Evolutionary conservation across 2,329 filamentous ascomycete genomes (phyloP), one percentile per base, ranked within the genome.

Genomic region (Stagonosporopsis cucurbitacearum): DNA sequence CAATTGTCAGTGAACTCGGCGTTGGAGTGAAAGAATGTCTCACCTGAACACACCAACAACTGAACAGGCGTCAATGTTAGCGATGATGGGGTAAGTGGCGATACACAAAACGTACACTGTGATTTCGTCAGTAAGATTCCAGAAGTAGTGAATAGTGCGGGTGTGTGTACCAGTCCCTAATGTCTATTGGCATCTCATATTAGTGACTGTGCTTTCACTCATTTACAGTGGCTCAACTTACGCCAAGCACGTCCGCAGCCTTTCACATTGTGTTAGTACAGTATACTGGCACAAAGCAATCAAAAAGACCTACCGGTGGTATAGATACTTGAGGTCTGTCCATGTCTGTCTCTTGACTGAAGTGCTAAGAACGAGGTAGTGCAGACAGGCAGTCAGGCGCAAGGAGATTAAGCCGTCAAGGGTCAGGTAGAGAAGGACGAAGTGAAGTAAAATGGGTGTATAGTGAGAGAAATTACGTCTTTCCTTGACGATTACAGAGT

Each of bases 31-130:
- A 9, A 12, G 19, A 13, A 11, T 17, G 9, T 20, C 52, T 58
- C 67, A 77, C 75, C 67, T 78, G 75, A 60, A 78, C 62, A 65
- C 75, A 78, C 76, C 75, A 78, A 51, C 74, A 77, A 22, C 76
- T 78, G 60, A 22, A 6, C 49, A 37, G 44, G 19, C 25, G 13
- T 23, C 9, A 17, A 15, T 20, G 55, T 70, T 66, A 72, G 67
- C 52, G 46, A 48, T n/a, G 36, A 4, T 12, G 32, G 6, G 40
- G 32, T n/a, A 36, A 9, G 4, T 4, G 32, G 13, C 9, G 19
- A 20, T 37, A 23, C 15, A 19, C 23, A 25, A 30, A 25, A 51
- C 62, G 43, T 68, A 70, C 70, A 71, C 66, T 69, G 47, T 28
- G 20, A n/a, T 41, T 12, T 25, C 48, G 54, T 68, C 57, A 70